Percentiles rank a stretch among this genome's conserved stretches.
phyloP scores from a whole-genome alignment of 768 basidiomycete genomes.

The Macrocybe gigantea region DNA sequence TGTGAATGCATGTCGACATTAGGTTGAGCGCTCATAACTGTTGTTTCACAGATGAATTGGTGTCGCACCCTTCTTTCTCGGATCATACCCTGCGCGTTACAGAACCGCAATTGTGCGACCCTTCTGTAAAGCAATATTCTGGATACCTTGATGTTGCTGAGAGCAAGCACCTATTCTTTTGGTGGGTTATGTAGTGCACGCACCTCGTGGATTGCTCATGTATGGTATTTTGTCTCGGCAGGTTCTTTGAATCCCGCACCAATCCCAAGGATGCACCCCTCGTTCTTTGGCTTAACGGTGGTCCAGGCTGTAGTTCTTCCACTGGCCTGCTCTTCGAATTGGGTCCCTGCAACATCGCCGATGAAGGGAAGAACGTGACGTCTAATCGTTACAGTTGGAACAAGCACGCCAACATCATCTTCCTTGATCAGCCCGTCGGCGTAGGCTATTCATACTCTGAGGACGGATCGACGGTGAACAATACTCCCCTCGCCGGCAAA shows the following conservation, averaged over 20 bases:
- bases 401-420: conserved; percentile 66
- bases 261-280: conserved; percentile 76
- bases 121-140: conserved; percentile 72
- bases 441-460: conserved; percentile 89
- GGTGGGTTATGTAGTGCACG: conserved; percentile 35
- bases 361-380: conserved; percentile 66
- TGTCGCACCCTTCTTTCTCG: conserved; percentile 46
- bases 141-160: conserved; percentile 81
- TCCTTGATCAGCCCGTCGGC: conserved; percentile 78
- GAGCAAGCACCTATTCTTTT: conserved; percentile 84
- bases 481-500: conserved; percentile 79
- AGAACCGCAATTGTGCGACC: conserved; percentile 71
- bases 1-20: background rate
- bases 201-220: background rate
- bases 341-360: conserved; percentile 75
- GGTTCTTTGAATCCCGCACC: conserved; percentile 86
- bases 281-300: conserved; percentile 87
- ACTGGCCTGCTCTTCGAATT: conserved; percentile 90
- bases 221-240: conserved; percentile 17
- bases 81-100: conserved; percentile 55
- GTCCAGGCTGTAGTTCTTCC: conserved; percentile 66
- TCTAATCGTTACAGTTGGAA: conserved; percentile 87
- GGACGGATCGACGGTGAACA: conserved; percentile 69
- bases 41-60: conserved; percentile 48
- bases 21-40: background rate